A percentile compares a stretch with the other conserved stretches of the same genome.
phyloP scores from a whole-genome alignment of 2,329 filamentous ascomycete species.

The Pleurostoma richardsiae region DNA sequence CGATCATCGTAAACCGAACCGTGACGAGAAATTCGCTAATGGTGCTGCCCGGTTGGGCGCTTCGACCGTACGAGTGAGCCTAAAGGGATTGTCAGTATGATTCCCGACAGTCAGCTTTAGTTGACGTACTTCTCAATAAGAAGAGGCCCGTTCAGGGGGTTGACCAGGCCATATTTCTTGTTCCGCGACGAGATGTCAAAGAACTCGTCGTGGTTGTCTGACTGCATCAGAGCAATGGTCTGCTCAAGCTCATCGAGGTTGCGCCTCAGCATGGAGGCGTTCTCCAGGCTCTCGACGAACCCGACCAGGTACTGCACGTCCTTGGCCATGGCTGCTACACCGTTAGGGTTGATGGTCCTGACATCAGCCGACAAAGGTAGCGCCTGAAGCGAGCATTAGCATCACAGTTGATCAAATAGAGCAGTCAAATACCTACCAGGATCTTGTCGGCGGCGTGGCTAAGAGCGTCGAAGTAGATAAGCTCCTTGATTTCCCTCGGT shows the following conservation, averaged over 20 bases:
- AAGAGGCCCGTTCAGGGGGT: slow-evolving; percentile 82
- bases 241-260: slow-evolving; percentile 92
- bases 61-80: slow-evolving; percentile 57
- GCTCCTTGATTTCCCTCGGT: slow-evolving; percentile 93
- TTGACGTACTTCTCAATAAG: slow-evolving; percentile 77
- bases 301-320: slow-evolving; percentile 80
- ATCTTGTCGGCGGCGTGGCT: slow-evolving; percentile 87
- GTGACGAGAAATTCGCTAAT: slow-evolving; percentile 67
- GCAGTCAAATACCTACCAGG: slow-evolving; percentile 45
- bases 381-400: slow-evolving; percentile 37
- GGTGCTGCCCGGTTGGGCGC: slow-evolving; percentile 56
- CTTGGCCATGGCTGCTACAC: slow-evolving; percentile 72
- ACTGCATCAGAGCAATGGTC: slow-evolving; percentile 82
- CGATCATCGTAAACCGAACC: slow-evolving; percentile 59
- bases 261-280: slow-evolving; percentile 77
- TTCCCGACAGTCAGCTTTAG: neutral
- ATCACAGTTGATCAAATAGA: slow-evolving; percentile 1
- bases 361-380: slow-evolving; percentile 76
- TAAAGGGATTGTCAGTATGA: neutral
- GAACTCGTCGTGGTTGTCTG: slow-evolving; percentile 92
- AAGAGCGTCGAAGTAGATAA: slow-evolving; percentile 96
- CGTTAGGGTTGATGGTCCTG: slow-evolving; percentile 80
- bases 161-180: slow-evolving; percentile 89
- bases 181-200: slow-evolving; percentile 88
- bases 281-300: slow-evolving; percentile 84